Percentiles rank a stretch among this genome's conserved stretches.
Conservation (phyloP, 345 rosid genomes). For the Mercurialis annua region DNA sequence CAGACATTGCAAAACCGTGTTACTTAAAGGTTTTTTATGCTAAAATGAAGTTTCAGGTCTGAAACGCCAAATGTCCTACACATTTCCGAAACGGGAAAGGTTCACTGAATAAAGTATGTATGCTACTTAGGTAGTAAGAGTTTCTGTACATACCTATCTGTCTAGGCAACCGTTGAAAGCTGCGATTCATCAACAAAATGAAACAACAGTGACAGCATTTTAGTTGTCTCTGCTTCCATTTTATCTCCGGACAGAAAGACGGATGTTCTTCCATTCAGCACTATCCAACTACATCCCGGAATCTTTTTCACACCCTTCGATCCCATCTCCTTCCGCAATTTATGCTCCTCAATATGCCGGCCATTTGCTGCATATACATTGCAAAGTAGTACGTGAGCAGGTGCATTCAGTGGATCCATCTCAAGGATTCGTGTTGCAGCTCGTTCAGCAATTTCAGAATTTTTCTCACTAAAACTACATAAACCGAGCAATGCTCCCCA, state of each 20-base stretch:
- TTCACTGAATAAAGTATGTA: too few species aligned
- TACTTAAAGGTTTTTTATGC: too few species aligned
- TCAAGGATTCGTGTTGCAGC: conserved; percentile 50
- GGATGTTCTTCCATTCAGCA: conserved; percentile 43
- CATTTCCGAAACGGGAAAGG: too few species aligned
- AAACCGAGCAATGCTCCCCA: conserved; percentile 63
- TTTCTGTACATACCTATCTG: too few species aligned
- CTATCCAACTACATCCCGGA: conserved; percentile 85
- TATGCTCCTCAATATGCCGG: conserved; percentile 47
- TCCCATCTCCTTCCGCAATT: conserved; percentile 65
- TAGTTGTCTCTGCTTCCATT: conserved; percentile 28
- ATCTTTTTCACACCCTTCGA: conserved; percentile 69
- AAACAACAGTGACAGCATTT: conserved; percentile 35
- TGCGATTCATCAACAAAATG: conserved; percentile 22
- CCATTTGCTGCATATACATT: conserved; percentile 58
- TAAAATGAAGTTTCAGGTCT: too few species aligned
- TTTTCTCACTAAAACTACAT: conserved; percentile 43
- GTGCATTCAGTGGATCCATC: conserved; percentile 60
- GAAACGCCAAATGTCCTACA: too few species aligned
- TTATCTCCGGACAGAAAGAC: conserved; percentile 65
- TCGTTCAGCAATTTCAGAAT: conserved; percentile 39
- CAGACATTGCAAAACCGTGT: too few species aligned
- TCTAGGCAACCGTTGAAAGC: not conserved
- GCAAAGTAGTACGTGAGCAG: conserved; percentile 67
- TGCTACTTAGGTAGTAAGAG: too few species aligned